Base-by-base conservation (phyloP, 768 basidiomycete genomes). In the Kwoniella europaea region DNA sequence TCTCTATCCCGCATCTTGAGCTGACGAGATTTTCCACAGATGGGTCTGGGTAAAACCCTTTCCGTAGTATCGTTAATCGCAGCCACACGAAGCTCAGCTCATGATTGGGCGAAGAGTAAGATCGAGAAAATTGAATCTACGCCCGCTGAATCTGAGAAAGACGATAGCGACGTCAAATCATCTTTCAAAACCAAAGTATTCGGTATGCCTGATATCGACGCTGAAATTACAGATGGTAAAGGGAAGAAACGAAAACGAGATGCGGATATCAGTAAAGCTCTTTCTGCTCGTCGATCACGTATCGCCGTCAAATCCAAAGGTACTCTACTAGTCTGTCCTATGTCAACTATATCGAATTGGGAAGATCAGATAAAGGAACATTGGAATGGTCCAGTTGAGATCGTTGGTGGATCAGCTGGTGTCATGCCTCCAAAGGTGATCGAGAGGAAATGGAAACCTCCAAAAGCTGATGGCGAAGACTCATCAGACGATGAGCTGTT, bases 361-460 rank as follows among this genome's bases (percentile, higher is more conserved):
- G 97, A 99, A 85, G 93, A 96, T 67, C 97, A 99, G 83, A 93
- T 99, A 79, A 89, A 91, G 68, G 97, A 99, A 81, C 97, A 99
- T 82, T 98, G 94, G 94, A 88, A 88, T 73, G 94, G 94, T 9
- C 88, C 90, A 65, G 94, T 97, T 3, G 86, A 87, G 24, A 91
- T 97, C 53, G 86, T 91, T 65, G 94, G 95, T 20, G 94, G 94
- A 13, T 87, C 86, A 50, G 90, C 18, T 77, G 84, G 74, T 4
- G 61, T 71, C 5, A 72, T 74, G 63, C 75, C 75, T 20, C 78
- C 72, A 41, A 81, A 79, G 29, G 68, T 64, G 18, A 63, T 59
- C 18, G 65, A 73, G 58, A 71, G 72, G 50, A 77, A 73, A 67
- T 76, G 69, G 69, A 81, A 76, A 61, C 75, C 75, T 16, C 76